Evolutionary conservation across 2,329 filamentous ascomycete genomes (phyloP), one percentile per base, ranked within the genome.

Genomic region (Calonectria pauciramosa): DNA sequence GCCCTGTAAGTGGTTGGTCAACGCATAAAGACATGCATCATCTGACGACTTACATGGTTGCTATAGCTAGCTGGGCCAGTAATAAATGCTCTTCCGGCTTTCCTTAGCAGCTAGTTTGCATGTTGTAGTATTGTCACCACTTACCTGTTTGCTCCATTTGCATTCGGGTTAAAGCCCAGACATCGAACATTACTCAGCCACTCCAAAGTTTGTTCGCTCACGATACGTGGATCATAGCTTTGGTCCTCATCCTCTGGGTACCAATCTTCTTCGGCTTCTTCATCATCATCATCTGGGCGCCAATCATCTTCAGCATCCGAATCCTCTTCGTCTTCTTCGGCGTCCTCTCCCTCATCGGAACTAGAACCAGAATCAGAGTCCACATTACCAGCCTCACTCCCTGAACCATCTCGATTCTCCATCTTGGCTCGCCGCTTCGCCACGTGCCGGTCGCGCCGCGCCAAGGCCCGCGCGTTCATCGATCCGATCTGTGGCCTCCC

Each of bases 181-280:
- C 66, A 72, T 20, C 56, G 60, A 4, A 66, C 41, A 26, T 72
- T 28, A 8, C 20, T 32, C 51, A 75, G 23, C 70, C 73, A 75
- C 28, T 18, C 26, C 38, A 52, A 4, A 13, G 30, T 67, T 52
- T 54, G 38, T 3, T 52, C 49, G 51, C 28, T 72, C 34, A 72
- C 65, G 23, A 72, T 59, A 8, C 64, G 52, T 3, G 72, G 72
- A 36, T 74, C 68, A 41, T 71, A 74, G 23, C 44, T 67, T 3
- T n/a, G 60, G 14, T 74, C 72, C n/a, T 74, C 68, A 8, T 64
- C 34, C 32, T 74, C 72, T 10, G 44, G 41, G 18, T 67, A 51
- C 68, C 72, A 74, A 7, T 71, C 63, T 14, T 64, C 44, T 28
- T 51, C 36, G 4, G 38, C 59, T n/a, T 71, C 34, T 11, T 32